Percentiles rank a stretch among this genome's conserved stretches.
Conservation (phyloP, 2,329 filamentous ascomycete species). For the Fusarium sulawesiense region DNA sequence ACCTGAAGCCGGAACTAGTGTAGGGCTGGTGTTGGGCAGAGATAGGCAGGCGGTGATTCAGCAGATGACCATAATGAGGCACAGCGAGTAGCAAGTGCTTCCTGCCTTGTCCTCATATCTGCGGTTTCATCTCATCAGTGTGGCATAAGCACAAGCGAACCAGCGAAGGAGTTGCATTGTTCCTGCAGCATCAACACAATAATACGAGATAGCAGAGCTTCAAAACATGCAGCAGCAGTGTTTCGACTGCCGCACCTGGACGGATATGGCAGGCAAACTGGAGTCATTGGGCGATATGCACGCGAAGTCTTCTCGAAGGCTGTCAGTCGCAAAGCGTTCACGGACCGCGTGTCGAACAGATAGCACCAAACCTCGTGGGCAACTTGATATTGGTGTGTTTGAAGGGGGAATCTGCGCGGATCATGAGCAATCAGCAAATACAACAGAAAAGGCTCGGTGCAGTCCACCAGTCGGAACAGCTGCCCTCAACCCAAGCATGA, state of each 20-base stretch:
- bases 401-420: slow-evolving; percentile 28
- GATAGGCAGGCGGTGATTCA: neutral
- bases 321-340: slow-evolving; percentile 25
- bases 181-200: slow-evolving; percentile 22
- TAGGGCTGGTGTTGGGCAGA: slow-evolving; percentile 7
- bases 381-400: slow-evolving; percentile 25
- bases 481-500: slow-evolving; percentile 24
- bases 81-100: neutral
- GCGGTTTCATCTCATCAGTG: neutral
- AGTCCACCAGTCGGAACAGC: slow-evolving; percentile 29
- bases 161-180: slow-evolving; percentile 17
- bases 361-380: slow-evolving; percentile 22
- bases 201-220: neutral
- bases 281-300: slow-evolving; percentile 30
- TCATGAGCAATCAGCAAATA: slow-evolving; percentile 43
- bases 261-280: slow-evolving; percentile 32
- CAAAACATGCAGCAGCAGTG: slow-evolving; percentile 25
- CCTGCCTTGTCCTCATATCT: neutral
- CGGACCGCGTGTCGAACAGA: slow-evolving; percentile 28
- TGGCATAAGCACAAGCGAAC: neutral
- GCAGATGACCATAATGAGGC: neutral
- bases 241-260: slow-evolving; percentile 11
- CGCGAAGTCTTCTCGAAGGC: slow-evolving; percentile 44
- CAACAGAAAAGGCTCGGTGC: slow-evolving; percentile 30
- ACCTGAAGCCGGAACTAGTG: slow-evolving; percentile 1